phyloP scores from a whole-genome alignment of 116 monocot genomes.

The Phalaenopsis hybrid region DNA sequence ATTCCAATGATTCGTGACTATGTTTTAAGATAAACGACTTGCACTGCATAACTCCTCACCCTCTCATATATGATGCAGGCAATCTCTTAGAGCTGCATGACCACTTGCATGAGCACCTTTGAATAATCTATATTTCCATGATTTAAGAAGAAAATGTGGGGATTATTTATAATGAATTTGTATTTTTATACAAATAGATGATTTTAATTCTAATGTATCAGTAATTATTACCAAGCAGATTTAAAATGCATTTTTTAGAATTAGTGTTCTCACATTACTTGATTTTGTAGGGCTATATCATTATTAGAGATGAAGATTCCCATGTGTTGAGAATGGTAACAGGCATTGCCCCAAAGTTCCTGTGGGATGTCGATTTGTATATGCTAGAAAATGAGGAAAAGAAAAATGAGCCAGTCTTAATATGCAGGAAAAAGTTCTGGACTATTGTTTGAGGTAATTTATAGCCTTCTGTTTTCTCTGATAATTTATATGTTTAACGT shows the following conservation, averaged over 20 bases:
- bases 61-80: background rate
- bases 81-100: background rate
- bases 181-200: background rate
- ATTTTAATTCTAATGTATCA: background rate
- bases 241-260: conserved; percentile 6
- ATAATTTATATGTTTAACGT: background rate
- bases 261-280: background rate
- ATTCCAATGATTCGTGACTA: background rate
- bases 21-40: too few relatives aligned
- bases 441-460: conserved; percentile 59
- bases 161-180: background rate
- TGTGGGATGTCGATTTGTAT: conserved; percentile 68
- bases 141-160: background rate
- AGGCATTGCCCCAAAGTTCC: conserved; percentile 64
- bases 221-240: background rate
- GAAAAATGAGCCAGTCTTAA: conserved; percentile 45
- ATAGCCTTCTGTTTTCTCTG: background rate
- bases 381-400: conserved; percentile 60
- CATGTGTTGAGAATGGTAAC: conserved; percentile 45
- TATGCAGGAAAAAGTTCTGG: conserved; percentile 95
- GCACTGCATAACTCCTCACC: too few relatives aligned
- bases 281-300: conserved; percentile 67
- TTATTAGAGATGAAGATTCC: conserved; percentile 64
- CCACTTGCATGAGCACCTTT: background rate
- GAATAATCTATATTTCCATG: background rate